These are phyloP conservation scores for Golubevia sp. DNA, from an alignment of 1,284 basidiomycete species.

Conservation along the genomic window DNA sequence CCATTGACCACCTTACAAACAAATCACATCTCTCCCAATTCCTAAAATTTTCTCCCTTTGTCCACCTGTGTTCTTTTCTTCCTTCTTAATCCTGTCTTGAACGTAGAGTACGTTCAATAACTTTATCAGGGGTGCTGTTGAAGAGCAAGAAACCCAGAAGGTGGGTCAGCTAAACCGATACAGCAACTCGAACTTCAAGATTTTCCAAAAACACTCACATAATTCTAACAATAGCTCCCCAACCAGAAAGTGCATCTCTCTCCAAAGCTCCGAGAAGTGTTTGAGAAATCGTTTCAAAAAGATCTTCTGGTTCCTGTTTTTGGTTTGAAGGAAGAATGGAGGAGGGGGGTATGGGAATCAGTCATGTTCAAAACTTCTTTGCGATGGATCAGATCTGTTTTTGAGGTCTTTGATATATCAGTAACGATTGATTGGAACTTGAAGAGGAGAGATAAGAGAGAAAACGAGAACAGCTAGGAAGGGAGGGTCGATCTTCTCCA, in stretches of 20 bases:
- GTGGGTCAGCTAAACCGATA: too few species aligned
- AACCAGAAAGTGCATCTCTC: conserved; percentile 93
- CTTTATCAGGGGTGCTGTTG: conserved; percentile 53
- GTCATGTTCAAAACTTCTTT: conserved; percentile 1
- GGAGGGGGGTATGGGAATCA: neutral
- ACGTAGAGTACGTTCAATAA: conserved; percentile 52
- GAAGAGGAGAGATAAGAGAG: neutral
- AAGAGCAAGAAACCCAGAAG: too few species aligned
- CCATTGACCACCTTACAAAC: too few species aligned
- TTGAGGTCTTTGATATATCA: neutral
- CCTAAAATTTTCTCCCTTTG: too few species aligned
- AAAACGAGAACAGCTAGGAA: too few species aligned
- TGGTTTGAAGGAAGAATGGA: neutral
- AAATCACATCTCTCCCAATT: too few species aligned
- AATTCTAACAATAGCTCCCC: conserved; percentile 93
- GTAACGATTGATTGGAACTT: neutral
- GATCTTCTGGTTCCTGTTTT: conserved; percentile 79
- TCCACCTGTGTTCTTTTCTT: too few species aligned
- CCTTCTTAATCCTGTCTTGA: conserved; percentile 23
- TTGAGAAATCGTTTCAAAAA: conserved; percentile 98
- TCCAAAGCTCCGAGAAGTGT: conserved; percentile 94
- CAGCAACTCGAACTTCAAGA: too few species aligned
- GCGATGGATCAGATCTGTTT: neutral
- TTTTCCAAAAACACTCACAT: conserved; percentile 74
- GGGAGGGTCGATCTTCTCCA: too few species aligned